phyloP scores from a whole-genome alignment of 371 early-diverging fungal species.

The Mortierella sp. region DNA sequence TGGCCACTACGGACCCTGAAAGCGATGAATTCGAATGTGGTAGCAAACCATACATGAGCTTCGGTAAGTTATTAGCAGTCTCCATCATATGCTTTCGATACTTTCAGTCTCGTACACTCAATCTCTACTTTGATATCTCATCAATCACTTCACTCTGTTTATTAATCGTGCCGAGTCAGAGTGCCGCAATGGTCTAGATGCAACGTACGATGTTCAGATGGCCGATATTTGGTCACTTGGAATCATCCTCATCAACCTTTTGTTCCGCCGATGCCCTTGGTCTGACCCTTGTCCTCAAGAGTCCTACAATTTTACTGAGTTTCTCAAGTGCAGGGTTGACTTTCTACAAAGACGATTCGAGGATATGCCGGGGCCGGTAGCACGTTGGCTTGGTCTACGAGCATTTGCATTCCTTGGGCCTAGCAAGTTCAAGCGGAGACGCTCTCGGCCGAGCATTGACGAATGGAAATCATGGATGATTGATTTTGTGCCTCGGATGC shows the following conservation, averaged over 20 bases:
- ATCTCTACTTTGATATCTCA: neutral
- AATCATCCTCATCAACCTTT: constrained; percentile 71
- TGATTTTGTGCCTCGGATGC: constrained; percentile 52
- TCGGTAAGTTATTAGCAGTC: constrained; percentile 34
- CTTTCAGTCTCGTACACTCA: neutral
- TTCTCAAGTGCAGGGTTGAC: constrained; percentile 64
- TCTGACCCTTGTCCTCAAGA: constrained; percentile 67
- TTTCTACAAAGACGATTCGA: constrained; percentile 62
- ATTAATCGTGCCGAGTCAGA: constrained; percentile 43
- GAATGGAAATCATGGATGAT: constrained; percentile 60
- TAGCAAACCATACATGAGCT: constrained; percentile 78
- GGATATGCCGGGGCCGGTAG: constrained; percentile 67
- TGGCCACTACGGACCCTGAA: constrained; percentile 75
- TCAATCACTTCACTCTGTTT: neutral
- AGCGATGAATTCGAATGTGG: constrained; percentile 86
- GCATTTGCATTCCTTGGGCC: constrained; percentile 67
- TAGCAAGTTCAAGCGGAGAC: constrained; percentile 31
- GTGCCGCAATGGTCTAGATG: constrained; percentile 69
- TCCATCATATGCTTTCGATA: neutral
- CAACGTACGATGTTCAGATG: constrained; percentile 64
- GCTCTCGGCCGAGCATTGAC: constrained; percentile 31
- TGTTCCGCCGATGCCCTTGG: constrained; percentile 78
- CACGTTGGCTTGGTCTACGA: constrained; percentile 65
- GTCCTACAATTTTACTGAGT: constrained; percentile 68
- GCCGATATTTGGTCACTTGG: constrained; percentile 78